Percentiles rank a stretch among this genome's conserved stretches.
phyloP scores from a whole-genome alignment of 345 rosid species.

The Linum trigynum region DNA sequence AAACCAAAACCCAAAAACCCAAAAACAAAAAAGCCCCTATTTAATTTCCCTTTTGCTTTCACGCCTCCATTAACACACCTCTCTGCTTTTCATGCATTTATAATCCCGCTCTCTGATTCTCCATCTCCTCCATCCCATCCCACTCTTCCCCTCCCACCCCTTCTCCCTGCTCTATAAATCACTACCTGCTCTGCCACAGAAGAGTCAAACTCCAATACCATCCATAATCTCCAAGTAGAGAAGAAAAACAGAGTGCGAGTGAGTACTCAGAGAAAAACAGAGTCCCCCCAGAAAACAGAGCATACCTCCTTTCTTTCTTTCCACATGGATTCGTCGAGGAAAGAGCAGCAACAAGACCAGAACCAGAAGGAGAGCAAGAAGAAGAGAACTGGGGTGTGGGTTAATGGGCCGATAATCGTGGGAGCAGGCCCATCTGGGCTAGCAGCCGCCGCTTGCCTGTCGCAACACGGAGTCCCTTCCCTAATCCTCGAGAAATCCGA shows the following conservation, averaged over 20 bases:
- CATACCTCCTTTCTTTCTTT: conserved; percentile 2
- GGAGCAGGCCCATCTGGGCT: conserved; percentile 98
- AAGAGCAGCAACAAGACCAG: conserved; percentile 1
- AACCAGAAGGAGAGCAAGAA: conserved; percentile 2
- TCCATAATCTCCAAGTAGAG: background rate
- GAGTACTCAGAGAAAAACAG: conserved; percentile 15
- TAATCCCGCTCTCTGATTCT: conserved; percentile 3
- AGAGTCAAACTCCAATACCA: background rate
- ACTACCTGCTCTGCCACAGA: conserved; percentile 8
- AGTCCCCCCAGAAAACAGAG: conserved; percentile 11
- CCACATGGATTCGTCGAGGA: conserved; percentile 37
- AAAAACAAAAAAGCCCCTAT: no score
- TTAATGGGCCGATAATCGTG: conserved; percentile 61
- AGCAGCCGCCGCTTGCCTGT: conserved; percentile 66
- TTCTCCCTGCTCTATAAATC: conserved; percentile 14
- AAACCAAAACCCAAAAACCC: conserved; percentile 7
- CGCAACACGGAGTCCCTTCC: conserved; percentile 48
- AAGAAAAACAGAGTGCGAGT: conserved; percentile 16
- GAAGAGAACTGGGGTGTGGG: conserved; percentile 14
- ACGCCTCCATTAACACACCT: conserved; percentile 24
- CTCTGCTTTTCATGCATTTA: conserved; percentile 14
- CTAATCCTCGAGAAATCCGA: conserved; percentile 63
- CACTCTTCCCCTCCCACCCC: background rate
- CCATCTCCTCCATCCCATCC: conserved; percentile 1
- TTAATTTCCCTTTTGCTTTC: conserved; percentile 26